A percentile compares a stretch with the other conserved stretches of the same genome.
Evolutionary conservation across 768 basidiomycete species (phyloP).

Genomic region (Phanerodontia chrysosporium): DNA sequence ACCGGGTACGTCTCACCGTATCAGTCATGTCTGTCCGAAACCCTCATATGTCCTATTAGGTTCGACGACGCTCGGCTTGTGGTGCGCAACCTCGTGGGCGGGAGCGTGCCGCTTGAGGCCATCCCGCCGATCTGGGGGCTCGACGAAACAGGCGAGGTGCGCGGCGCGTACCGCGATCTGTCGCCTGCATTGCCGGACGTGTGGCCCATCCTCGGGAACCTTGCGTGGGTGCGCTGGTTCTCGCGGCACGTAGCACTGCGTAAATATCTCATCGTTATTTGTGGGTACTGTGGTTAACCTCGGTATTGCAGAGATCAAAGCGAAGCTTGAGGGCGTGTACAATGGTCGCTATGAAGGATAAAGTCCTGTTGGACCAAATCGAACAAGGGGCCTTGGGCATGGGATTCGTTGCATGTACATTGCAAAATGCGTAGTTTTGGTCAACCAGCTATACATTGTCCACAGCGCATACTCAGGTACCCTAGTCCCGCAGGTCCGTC

Average conservation of each 20-base stretch:
- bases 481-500: no score
- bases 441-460: no score
- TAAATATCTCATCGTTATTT: conserved; percentile 31
- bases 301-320: not conserved
- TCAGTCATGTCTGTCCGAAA: not conserved
- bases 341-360: not conserved
- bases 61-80: conserved; percentile 10
- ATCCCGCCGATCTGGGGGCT: conserved; percentile 59
- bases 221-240: conserved; percentile 59
- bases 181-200: conserved; percentile 53
- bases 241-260: conserved; percentile 65
- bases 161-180: conserved; percentile 46
- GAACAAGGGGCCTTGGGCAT: no score
- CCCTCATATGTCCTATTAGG: not conserved
- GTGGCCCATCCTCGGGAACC: conserved; percentile 61
- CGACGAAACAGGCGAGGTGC: conserved; percentile 50
- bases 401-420: no score
- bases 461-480: no score
- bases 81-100: conserved; percentile 36
- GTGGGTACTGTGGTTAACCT: not conserved
- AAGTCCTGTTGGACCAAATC: no score
- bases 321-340: not conserved
- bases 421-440: no score
- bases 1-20: conserved; percentile 16
- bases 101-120: conserved; percentile 34